Percentiles rank a stretch among this genome's conserved stretches.
Conservation (phyloP, 2,329 filamentous ascomycete genomes). For the Hypoxylon sp. region DNA sequence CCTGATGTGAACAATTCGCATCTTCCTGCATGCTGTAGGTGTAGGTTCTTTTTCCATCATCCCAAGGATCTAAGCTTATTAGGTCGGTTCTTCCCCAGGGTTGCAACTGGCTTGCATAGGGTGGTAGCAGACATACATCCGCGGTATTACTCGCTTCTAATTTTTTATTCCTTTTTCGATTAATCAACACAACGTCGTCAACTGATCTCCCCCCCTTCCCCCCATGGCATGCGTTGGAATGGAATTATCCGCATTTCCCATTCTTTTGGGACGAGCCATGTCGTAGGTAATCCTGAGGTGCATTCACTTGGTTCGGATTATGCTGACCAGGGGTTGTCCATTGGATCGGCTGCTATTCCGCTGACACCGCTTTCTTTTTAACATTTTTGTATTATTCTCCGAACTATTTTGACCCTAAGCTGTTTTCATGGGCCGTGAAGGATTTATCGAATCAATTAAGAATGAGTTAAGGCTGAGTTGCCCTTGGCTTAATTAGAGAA, state of each 20-base stretch:
- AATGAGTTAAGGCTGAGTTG: constrained; percentile 10
- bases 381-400: constrained; percentile 9
- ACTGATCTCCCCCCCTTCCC: constrained; percentile 24
- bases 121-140: constrained; percentile 29
- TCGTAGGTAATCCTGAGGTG: constrained; percentile 31
- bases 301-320: constrained; percentile 19
- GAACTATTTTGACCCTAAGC: constrained; percentile 5
- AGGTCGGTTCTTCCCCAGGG: constrained; percentile 16
- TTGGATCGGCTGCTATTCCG: constrained; percentile 38
- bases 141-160: constrained; percentile 26
- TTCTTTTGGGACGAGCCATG: constrained; percentile 35
- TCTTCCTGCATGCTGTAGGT: constrained; percentile 24
- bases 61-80: constrained; percentile 31
- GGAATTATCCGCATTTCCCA: constrained; percentile 36
- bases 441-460: constrained; percentile 5
- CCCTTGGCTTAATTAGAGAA: constrained; percentile 15
- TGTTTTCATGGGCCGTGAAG: constrained; percentile 1
- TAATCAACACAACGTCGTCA: constrained; percentile 19
- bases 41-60: constrained; percentile 10
- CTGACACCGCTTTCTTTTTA: constrained; percentile 33
- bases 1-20: constrained; percentile 35
- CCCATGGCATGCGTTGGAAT: constrained; percentile 32
- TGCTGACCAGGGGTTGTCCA: constrained; percentile 27
- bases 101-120: constrained; percentile 21
- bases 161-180: constrained; percentile 18